Evolutionary conservation across 305 asterid genomes (phyloP).

Genomic region (Fraxinus sp.): DNA sequence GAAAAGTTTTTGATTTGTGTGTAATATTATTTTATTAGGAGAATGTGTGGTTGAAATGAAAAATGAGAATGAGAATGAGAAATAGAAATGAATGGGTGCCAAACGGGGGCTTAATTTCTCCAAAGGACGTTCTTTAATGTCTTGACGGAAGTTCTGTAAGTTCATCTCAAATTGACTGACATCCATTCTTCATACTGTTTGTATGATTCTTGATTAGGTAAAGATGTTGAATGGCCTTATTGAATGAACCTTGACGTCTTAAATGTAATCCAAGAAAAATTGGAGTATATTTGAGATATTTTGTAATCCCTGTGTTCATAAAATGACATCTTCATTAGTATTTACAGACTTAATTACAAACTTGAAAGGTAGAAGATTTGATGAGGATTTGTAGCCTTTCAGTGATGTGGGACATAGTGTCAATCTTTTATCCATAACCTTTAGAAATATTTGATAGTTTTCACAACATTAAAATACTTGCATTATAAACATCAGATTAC

Average conservation of each 20-base stretch:
- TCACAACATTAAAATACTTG: background rate
- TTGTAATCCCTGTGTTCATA: background rate
- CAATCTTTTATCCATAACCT: background rate
- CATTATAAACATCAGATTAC: background rate
- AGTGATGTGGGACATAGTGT: background rate
- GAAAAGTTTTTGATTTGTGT: no score
- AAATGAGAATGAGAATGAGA: no score
- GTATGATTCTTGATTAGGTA: background rate
- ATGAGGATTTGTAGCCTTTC: background rate
- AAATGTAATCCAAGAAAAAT: background rate
- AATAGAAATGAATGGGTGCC: no score
- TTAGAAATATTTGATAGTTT: background rate
- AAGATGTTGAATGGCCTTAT: background rate
- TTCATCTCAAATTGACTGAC: background rate
- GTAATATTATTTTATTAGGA: no score
- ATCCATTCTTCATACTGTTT: background rate
- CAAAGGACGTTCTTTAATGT: background rate
- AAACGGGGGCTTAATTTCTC: background rate
- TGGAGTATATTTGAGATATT: background rate
- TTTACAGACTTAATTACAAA: background rate
- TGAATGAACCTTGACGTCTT: background rate
- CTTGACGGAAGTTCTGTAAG: background rate
- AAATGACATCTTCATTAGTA: background rate
- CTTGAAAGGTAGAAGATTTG: background rate
- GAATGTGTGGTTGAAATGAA: no score